Evolutionary conservation across 352 stramenopile genomes (phyloP).

Genomic region (Blastocystis sp.): DNA sequence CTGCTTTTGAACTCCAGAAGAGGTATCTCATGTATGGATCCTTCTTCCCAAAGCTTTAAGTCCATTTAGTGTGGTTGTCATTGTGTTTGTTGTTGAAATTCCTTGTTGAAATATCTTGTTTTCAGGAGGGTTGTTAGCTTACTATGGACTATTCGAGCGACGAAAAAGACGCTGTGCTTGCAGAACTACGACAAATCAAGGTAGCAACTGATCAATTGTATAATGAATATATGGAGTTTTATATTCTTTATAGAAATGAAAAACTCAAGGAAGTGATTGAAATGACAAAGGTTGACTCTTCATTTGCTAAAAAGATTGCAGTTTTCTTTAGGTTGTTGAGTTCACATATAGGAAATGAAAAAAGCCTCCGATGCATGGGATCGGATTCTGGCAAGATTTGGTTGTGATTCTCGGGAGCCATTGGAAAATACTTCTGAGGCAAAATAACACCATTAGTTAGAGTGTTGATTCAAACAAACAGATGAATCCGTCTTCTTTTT

Average conservation of each 20-base stretch:
- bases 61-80: no score
- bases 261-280: neutral
- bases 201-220: conserved; percentile 34
- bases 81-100: conserved; percentile 24
- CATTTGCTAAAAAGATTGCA: neutral
- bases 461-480: conserved; percentile 46
- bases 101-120: no score
- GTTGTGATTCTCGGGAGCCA: neutral
- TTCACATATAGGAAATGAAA: conserved; percentile 35
- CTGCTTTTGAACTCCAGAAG: conserved; percentile 83
- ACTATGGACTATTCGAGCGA: neutral
- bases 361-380: conserved; percentile 10
- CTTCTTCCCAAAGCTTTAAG: conserved; percentile 61
- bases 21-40: conserved; percentile 76
- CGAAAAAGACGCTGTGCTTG: neutral
- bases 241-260: neutral
- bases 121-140: neutral
- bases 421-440: neutral
- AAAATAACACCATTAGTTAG: neutral
- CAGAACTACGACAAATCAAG: conserved; percentile 4
- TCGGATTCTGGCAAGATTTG: conserved; percentile 45
- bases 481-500: neutral
- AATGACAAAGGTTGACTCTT: neutral
- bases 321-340: neutral
- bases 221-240: neutral